Conservation (phyloP, 345 rosid species). For the Salix caprea region DNA sequence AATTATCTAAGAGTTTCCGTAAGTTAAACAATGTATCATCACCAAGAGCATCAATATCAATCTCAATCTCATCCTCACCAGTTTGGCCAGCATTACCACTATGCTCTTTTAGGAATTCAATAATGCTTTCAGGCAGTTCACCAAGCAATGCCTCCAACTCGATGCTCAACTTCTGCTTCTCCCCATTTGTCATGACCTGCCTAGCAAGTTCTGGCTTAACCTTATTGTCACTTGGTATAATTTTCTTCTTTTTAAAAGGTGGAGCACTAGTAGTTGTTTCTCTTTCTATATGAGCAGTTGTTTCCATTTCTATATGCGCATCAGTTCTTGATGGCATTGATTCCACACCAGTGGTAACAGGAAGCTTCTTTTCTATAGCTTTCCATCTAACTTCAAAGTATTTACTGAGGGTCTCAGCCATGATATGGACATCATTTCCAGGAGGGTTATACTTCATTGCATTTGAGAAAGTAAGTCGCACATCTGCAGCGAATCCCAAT, state of each 20-base stretch:
- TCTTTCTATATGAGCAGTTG: slow-evolving; percentile 19
- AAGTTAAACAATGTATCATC: slow-evolving; percentile 61
- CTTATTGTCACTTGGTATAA: slow-evolving; percentile 30
- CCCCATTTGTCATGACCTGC: slow-evolving; percentile 21
- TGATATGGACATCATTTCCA: slow-evolving; percentile 60
- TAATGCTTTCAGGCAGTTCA: slow-evolving; percentile 69
- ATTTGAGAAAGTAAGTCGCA: slow-evolving; percentile 78
- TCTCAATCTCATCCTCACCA: slow-evolving; percentile 77
- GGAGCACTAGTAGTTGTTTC: slow-evolving; percentile 22
- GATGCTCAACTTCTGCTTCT: slow-evolving; percentile 13
- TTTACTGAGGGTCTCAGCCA: slow-evolving; percentile 63
- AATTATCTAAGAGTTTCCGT: slow-evolving; percentile 67
- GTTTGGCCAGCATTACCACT: slow-evolving; percentile 47
- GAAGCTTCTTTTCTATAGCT: slow-evolving; percentile 69
- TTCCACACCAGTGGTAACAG: slow-evolving; percentile 19
- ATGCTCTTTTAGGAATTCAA: slow-evolving; percentile 67
- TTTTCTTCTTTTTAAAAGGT: slow-evolving; percentile 41
- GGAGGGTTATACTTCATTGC: slow-evolving; percentile 80
- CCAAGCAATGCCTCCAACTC: slow-evolving; percentile 27
- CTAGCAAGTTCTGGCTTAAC: slow-evolving; percentile 36
- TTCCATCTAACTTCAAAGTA: slow-evolving; percentile 78
- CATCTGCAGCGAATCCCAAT: slow-evolving; percentile 63
- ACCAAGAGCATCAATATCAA: slow-evolving; percentile 69
- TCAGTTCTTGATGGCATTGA: slow-evolving; percentile 28
- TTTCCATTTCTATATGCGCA: slow-evolving; percentile 25